Evolutionary conservation across 23 red algal genomes (phyloP).

Genomic region (Gracilariopsis chorda): DNA sequence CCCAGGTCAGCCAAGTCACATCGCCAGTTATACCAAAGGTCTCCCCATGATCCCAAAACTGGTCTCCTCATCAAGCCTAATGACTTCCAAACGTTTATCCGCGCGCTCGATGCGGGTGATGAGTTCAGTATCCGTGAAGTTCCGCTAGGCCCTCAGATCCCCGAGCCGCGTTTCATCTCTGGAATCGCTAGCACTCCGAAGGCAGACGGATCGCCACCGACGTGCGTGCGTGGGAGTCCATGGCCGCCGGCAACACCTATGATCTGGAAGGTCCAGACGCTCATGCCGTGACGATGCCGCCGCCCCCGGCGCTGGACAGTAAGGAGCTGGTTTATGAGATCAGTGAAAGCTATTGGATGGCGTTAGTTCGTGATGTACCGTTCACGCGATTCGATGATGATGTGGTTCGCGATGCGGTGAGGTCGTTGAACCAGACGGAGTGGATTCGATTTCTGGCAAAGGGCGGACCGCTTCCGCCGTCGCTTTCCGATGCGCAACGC

Average conservation of each 20-base stretch:
- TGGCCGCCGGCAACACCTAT: slow-evolving; percentile 29
- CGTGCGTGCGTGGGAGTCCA: slow-evolving; percentile 69
- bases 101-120: slow-evolving; percentile 32
- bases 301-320: slow-evolving; percentile 39
- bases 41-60: slow-evolving; percentile 33
- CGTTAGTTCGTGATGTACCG: slow-evolving; percentile 30
- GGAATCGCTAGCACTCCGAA: slow-evolving; percentile 32
- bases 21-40: slow-evolving; percentile 58
- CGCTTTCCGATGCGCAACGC: neutral
- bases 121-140: neutral
- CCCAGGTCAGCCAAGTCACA: slow-evolving; percentile 1
- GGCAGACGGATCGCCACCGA: no score
- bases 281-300: slow-evolving; percentile 64
- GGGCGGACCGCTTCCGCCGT: neutral
- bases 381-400: slow-evolving; percentile 4
- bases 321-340: slow-evolving; percentile 35
- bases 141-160: slow-evolving; percentile 27
- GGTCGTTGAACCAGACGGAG: neutral
- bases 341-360: slow-evolving; percentile 62
- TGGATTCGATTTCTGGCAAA: neutral
- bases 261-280: slow-evolving; percentile 68
- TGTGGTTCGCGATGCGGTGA: neutral
- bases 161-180: slow-evolving; percentile 15
- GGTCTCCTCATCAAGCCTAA: slow-evolving; percentile 22
- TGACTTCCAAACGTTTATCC: slow-evolving; percentile 32